A percentile compares a stretch with the other conserved stretches of the same genome.
These are phyloP conservation scores for Dryas integrifolia DNA, from an alignment of 331 rosid species.

Conservation along the genomic window DNA sequence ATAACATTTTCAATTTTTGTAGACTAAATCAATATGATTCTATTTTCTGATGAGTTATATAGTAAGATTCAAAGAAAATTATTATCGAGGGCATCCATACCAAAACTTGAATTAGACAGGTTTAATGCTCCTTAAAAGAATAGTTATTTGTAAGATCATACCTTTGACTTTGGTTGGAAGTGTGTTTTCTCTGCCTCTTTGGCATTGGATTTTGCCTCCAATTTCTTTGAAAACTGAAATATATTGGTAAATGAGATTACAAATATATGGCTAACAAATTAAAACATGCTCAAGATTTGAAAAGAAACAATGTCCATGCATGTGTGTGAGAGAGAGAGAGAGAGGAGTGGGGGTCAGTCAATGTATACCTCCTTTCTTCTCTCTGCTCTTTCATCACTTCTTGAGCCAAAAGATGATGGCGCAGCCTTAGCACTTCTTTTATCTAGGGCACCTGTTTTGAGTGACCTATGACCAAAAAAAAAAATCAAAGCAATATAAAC, in stretches of 20 bases:
- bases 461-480: slow-evolving; percentile 41
- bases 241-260: slow-evolving; percentile 18
- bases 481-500: slow-evolving; percentile 2
- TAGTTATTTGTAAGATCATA: slow-evolving; percentile 13
- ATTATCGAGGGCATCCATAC: no score
- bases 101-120: no score
- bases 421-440: slow-evolving; percentile 48
- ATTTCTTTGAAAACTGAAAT: slow-evolving; percentile 45
- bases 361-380: slow-evolving; percentile 60
- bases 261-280: slow-evolving; percentile 14
- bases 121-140: no score
- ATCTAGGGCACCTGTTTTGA: slow-evolving; percentile 43
- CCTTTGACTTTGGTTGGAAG: slow-evolving; percentile 57
- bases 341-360: not conserved
- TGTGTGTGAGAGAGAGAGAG: not conserved
- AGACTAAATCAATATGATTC: not conserved
- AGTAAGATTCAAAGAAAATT: not conserved
- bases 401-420: slow-evolving; percentile 39
- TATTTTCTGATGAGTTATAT: not conserved
- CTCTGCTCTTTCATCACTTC: slow-evolving; percentile 42
- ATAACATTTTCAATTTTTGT: slow-evolving; percentile 12
- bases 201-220: slow-evolving; percentile 36
- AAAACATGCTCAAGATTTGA: slow-evolving; percentile 17
- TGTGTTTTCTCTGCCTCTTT: slow-evolving; percentile 36
- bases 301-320: not conserved